Conservation (phyloP, 345 rosid genomes). For the Psidium guajava region DNA sequence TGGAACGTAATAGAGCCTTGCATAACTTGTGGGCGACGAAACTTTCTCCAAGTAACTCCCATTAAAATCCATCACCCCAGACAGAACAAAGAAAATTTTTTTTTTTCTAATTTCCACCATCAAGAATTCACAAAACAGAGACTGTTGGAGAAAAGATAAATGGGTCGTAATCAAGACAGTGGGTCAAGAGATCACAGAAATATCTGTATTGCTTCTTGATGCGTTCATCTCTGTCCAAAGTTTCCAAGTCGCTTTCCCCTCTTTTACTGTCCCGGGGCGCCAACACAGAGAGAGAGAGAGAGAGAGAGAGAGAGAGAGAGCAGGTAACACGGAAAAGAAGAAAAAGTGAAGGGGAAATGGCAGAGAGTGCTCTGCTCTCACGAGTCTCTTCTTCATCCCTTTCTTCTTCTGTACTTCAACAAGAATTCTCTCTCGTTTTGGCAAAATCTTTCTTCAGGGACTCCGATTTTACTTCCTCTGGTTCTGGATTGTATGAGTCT, state of each 20-base stretch:
- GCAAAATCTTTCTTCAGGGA: neutral
- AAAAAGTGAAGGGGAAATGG: neutral
- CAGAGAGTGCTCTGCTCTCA: neutral
- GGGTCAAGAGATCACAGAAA: neutral
- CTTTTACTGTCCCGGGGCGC: neutral
- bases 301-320: neutral
- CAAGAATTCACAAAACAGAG: neutral
- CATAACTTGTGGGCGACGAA: neutral
- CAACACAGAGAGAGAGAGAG: neutral
- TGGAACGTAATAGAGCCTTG: neutral
- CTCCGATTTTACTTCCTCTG: neutral
- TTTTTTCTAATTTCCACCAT: neutral
- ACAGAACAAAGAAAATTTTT: neutral
- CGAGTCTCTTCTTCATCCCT: constrained; percentile 3
- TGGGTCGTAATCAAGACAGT: neutral
- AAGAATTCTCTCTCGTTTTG: neutral
- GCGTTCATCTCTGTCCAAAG: neutral
- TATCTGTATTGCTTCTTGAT: neutral
- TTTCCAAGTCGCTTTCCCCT: neutral
- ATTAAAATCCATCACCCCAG: neutral
- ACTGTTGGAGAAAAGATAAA: neutral
- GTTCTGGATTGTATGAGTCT: neutral
- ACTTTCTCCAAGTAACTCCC: neutral
- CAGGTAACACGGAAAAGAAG: neutral
- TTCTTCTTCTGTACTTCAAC: constrained; percentile 9